Evolutionary conservation across 2,329 filamentous ascomycete genomes (phyloP).

Genomic region (Venturia nashicola): DNA sequence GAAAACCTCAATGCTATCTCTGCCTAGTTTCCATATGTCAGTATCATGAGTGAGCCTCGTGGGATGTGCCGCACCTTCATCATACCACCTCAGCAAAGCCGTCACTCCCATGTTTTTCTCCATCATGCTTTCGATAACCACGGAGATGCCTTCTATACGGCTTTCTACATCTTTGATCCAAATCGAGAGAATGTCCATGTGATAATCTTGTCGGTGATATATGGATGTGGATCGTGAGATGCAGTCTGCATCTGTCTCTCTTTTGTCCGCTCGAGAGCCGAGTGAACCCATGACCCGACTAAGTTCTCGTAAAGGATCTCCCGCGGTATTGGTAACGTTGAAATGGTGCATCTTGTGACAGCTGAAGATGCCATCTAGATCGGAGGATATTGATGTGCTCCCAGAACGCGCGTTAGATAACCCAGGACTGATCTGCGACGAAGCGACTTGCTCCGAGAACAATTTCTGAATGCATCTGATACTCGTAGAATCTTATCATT

Average conservation of each 20-base stretch:
- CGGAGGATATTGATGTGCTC: not conserved
- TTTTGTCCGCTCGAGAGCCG: not conserved
- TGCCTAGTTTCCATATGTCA: not conserved
- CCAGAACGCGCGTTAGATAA: not conserved
- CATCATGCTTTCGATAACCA: too few species aligned
- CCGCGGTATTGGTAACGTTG: not conserved
- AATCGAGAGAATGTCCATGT: too few species aligned
- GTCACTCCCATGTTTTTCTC: too few species aligned
- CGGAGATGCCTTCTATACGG: too few species aligned
- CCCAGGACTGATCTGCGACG: not conserved
- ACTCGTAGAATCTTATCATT: too few species aligned
- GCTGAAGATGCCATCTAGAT: not conserved
- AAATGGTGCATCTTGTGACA: not conserved
- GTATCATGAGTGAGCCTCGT: not conserved
- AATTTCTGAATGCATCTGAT: not conserved
- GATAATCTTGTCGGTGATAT: too few species aligned
- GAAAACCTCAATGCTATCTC: not conserved
- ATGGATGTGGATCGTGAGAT: too few species aligned
- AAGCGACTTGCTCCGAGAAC: not conserved
- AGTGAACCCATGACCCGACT: not conserved
- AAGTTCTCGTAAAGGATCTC: too few species aligned
- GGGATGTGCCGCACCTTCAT: too few species aligned
- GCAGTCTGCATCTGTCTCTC: not conserved
- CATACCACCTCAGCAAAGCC: too few species aligned
- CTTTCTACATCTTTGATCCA: too few species aligned